Base-by-base conservation (phyloP, 139 green algal species). In the Picochlorum sp. region DNA sequence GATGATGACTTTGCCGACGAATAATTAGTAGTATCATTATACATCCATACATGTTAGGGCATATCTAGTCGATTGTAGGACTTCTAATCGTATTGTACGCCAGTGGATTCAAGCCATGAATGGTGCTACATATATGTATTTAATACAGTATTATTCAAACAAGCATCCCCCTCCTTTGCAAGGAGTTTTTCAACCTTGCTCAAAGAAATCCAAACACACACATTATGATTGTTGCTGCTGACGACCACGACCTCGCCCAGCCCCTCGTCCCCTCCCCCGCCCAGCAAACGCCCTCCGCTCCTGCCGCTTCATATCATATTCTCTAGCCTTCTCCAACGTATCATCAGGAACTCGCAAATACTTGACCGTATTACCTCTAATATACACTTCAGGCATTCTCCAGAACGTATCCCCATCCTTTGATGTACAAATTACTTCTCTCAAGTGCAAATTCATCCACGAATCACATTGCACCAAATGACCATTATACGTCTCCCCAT, bases 381-480 rank as follows among this genome's bases (percentile, higher is more conserved):
- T 76, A 70, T 95, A 98, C 4, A 82, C 82, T 64, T 98, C 89
- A 3, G 89, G 81, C 85, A 99, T 95, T 15, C 87, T 83, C 78
- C 82, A 98, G 69, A 99, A 99, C 21, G 85, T 66, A 72, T 98
- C 90, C 4, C 90, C 94, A 50, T 99, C 92, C 78, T 94, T 96
- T 20, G 86, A 93, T 18, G 93, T 98, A 85, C 88, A 97, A 60
- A 99, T 98, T 49, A 98, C 93, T 67, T 98, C 94, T 7, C 81
- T 72, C 13, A 99, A 41, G 52, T 98, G 93, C 11, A 98, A 84
- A 70, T 99, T 99, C 94, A 99, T 99, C 94, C 94, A 99, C 9
- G 83, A 94, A 60, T 99, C 93, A 72, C 88, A 96, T 56, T 86
- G 84, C 18, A 96, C 85, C 66, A 99, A 73, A 58, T 96, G 87